phyloP scores from a whole-genome alignment of 805 yeast species.

The Saccharomycopsis vini region DNA sequence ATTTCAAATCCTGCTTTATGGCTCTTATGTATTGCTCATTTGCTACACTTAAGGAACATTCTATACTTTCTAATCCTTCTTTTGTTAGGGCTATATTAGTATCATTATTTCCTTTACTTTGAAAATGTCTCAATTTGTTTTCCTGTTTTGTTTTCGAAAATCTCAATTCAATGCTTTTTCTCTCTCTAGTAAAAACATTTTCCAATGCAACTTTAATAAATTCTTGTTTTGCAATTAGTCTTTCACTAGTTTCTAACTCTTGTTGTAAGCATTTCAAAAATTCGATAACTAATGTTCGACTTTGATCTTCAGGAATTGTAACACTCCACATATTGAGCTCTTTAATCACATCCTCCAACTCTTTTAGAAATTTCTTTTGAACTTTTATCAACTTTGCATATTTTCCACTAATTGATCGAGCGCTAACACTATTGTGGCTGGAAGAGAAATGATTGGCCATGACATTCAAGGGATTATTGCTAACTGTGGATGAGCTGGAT shows the following conservation, averaged over 20 bases:
- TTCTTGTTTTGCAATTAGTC: conserved; percentile 35
- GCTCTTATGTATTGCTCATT: conserved; percentile 42
- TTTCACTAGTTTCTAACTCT: conserved; percentile 31
- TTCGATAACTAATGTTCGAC: conserved; percentile 32
- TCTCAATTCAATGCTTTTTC: conserved; percentile 34
- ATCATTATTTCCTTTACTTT: conserved; percentile 16
- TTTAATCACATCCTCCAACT: conserved; percentile 31
- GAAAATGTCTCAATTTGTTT: conserved; percentile 24
- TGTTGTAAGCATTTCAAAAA: conserved; percentile 31
- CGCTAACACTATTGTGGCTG: conserved; percentile 21
- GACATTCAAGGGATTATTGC: conserved; percentile 21
- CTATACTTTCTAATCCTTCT: conserved; percentile 45
- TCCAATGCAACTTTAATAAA: conserved; percentile 34
- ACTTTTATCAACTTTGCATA: conserved; percentile 31
- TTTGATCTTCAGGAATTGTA: conserved; percentile 31
- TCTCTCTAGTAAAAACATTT: conserved; percentile 43
- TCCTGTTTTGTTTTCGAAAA: conserved; percentile 31
- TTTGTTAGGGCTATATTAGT: conserved; percentile 30
- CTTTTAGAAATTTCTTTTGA: conserved; percentile 31
- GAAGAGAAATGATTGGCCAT: conserved; percentile 23
- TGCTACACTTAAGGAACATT: conserved; percentile 42
- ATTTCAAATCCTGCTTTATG: conserved; percentile 36
- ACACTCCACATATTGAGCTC: conserved; percentile 37
- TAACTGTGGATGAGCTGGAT: conserved; percentile 11
- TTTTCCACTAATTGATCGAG: conserved; percentile 27